Evolutionary conservation across 257 asterid genomes (phyloP), one percentile per base, ranked within the genome.

Genomic region (Solanum corneliomulleri): DNA sequence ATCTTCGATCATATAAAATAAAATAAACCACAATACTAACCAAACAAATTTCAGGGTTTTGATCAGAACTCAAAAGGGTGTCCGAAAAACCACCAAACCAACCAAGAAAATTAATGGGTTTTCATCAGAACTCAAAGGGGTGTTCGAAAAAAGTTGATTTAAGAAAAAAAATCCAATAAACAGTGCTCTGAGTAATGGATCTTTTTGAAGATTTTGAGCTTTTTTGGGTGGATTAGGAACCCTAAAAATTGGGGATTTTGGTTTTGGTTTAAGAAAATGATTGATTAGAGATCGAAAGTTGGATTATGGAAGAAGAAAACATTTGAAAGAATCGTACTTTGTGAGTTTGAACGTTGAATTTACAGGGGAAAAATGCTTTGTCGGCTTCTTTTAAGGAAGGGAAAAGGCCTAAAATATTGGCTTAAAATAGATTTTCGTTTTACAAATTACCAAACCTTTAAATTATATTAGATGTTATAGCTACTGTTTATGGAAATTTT

Each of bases 1-100:
- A 97, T 97, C 87, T 71, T 85, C 41, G 10, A 44, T 68, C 76
- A 39, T 62, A 68, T 25, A 66, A 18, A 9, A 8, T 5, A 58
- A 58, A 45, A 27, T 27, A 14, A 13, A 8, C 21, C 39, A 68
- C 39, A 68, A 29, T 13, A 12, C 27, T 14, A 27, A 68, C 41
- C 76, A 31, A 70, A 6, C 21, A 70, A 16, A 31, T 29, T 68
- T 68, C 37, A 27, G 75, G 75, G 39, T 27, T 68, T 68, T 13
- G 75, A 68, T 68, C 75, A 29, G 75, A 68, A 29, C 75, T 68
- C 75, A 29, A 14, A 68, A 68, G 75, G 75, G 39, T 29, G 39
- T 29, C 35, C 6, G 11, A 16, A 68, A n/a, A 39, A 35, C 25
- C 64, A 37, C 80, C 68, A 31, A 37, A 42, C 31, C 13, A 9